Evolutionary conservation across 306 rosid genomes (phyloP), one percentile per base, ranked within the genome.

Genomic region (Casuarina cunninghamiana): DNA sequence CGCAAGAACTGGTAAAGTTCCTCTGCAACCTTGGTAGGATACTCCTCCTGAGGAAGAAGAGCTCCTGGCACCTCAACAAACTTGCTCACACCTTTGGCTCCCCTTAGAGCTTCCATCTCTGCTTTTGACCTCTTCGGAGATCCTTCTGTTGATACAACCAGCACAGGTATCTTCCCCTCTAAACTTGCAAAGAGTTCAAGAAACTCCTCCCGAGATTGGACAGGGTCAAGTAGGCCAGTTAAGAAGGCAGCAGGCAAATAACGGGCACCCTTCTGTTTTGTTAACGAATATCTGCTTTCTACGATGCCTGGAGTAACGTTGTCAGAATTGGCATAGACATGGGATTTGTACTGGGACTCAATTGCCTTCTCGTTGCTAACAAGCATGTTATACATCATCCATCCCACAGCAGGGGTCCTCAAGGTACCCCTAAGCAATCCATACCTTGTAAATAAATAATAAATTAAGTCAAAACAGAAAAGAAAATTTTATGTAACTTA

Each of bases 11-110:
- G 80, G 84, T 82, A 83, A 78, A 94, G 96, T 88, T 94, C 97
- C 78, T 90, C 88, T 11, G 97, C 92, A 77, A 94, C 92, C 12
- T 79, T 67, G 38, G 80, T 69, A 11, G 97, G 97, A 82, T 89
- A 92, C 89, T 94, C 98, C 74, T 92, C 98, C 73, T 94, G 98
- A 2, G 98, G 98, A 87, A 94, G 98, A 78, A 92, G 93, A 75
- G 98, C 98, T 10, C 98, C 98, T 4, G 96, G 86, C 2, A 94
- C 87, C 82, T 92, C 93, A 65, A 88, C 92, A 86, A 94, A 94
- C 91, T 89, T 92, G 80, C 79, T 90, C 69, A 92, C 97, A 26
- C 98, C 97, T 84, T 85, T 86, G 43, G 93, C 96, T 82, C 88
- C 97, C 77, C 84, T 89, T 37, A 95, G 92, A 79, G 97, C 97